These are phyloP conservation scores for Trichoderma sp. DNA, from an alignment of 2,329 filamentous ascomycete species.

Conservation along the genomic window DNA sequence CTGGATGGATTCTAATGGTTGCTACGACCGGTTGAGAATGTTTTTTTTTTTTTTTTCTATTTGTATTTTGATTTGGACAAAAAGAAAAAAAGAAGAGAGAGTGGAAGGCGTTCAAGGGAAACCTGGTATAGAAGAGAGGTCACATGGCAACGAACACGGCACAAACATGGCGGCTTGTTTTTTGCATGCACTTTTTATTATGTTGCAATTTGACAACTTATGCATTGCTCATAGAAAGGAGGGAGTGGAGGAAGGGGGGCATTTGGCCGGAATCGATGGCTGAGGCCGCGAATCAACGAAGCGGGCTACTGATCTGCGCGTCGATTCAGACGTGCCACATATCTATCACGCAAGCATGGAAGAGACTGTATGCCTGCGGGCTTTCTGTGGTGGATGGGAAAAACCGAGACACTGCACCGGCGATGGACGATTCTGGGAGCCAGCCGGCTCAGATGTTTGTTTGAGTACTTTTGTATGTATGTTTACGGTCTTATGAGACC, in stretches of 20 bases:
- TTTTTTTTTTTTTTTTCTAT: constrained; percentile 27
- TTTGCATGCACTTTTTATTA: constrained; percentile 5
- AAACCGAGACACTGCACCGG: constrained; percentile 15
- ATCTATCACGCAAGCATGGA: constrained; percentile 3
- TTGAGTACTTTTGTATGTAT: constrained; percentile 16
- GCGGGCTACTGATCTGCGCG: constrained; percentile 2
- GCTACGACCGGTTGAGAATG: constrained; percentile 17
- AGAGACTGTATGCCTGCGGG: constrained; percentile 11
- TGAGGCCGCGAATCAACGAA: constrained; percentile 1
- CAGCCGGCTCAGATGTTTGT: constrained; percentile 7
- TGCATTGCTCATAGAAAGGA: constrained; percentile 1
- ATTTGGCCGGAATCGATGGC: not conserved
- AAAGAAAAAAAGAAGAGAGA: constrained; percentile 18
- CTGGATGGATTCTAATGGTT: constrained; percentile 18
- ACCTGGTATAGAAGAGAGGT: constrained; percentile 29
- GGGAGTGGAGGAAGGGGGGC: not conserved
- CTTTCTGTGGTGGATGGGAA: constrained; percentile 7
- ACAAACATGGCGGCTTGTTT: constrained; percentile 25
- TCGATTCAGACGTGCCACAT: not conserved
- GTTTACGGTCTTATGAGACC: constrained; percentile 6
- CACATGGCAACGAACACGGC: constrained; percentile 27
- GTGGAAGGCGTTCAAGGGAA: constrained; percentile 26
- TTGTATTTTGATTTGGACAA: constrained; percentile 25
- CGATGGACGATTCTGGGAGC: not conserved
- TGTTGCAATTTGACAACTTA: constrained; percentile 4